Conservation (phyloP, 179 eudicot species). For the Corrigiola litoralis region DNA sequence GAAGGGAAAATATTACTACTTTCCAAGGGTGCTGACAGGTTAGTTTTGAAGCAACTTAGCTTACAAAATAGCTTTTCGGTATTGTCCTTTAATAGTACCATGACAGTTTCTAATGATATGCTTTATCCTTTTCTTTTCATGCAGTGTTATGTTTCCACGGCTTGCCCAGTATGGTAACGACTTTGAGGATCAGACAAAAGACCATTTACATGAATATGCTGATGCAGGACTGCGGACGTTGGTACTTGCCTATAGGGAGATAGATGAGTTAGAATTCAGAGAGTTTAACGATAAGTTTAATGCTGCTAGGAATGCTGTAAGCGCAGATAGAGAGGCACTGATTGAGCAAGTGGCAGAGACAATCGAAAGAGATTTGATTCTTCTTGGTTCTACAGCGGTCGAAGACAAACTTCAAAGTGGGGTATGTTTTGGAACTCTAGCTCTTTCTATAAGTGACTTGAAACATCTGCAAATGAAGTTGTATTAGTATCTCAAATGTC, state of each 20-base stretch:
- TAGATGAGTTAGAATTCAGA: slow-evolving; percentile 52
- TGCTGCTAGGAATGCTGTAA: slow-evolving; percentile 70
- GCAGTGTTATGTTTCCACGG: slow-evolving; percentile 91
- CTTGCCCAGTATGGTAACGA: slow-evolving; percentile 57
- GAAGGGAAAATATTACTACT: slow-evolving; percentile 62
- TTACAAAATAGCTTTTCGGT: neutral
- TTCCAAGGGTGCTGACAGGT: slow-evolving; percentile 97
- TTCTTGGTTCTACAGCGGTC: slow-evolving; percentile 97
- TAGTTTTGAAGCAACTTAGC: slow-evolving; percentile 8
- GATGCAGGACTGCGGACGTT: slow-evolving; percentile 94
- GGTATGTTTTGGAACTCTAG: slow-evolving; percentile 36
- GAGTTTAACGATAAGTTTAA: slow-evolving; percentile 49
- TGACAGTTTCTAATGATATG: slow-evolving; percentile 1
- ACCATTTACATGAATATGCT: slow-evolving; percentile 81
- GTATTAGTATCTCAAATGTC: slow-evolving; percentile 1
- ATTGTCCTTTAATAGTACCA: neutral
- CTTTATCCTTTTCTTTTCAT: neutral
- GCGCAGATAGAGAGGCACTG: slow-evolving; percentile 64
- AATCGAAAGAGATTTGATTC: slow-evolving; percentile 75
- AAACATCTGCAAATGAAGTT: neutral
- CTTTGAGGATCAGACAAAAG: slow-evolving; percentile 70
- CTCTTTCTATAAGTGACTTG: neutral
- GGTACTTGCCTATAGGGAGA: slow-evolving; percentile 78
- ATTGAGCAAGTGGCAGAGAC: slow-evolving; percentile 65
- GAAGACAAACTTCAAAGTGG: slow-evolving; percentile 97